phyloP scores from a whole-genome alignment of 768 basidiomycete species.

The Asterophora parasitica region DNA sequence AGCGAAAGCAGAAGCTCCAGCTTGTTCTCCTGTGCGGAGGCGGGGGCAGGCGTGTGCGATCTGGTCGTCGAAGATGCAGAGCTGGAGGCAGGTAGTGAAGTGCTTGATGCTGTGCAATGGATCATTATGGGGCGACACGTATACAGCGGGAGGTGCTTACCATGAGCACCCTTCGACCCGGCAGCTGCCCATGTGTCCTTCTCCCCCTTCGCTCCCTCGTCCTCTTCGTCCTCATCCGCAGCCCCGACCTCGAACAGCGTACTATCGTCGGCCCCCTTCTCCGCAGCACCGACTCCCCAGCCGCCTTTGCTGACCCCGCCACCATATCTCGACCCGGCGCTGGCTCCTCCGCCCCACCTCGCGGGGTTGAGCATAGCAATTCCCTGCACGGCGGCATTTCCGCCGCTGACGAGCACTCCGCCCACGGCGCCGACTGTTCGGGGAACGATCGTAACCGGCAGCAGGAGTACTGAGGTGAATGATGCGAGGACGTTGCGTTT shows the following conservation, averaged over 20 bases:
- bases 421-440: constrained; percentile 69
- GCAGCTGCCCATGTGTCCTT: constrained; percentile 8
- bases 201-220: constrained; percentile 19
- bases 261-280: constrained; percentile 27
- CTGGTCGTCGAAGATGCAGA: constrained; percentile 2
- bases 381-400: constrained; percentile 75
- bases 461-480: constrained; percentile 82
- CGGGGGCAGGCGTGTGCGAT: constrained; percentile 4
- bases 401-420: constrained; percentile 63
- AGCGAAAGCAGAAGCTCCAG: constrained; percentile 90
- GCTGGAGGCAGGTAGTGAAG: constrained; percentile 6
- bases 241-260: constrained; percentile 51
- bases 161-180: constrained; percentile 1
- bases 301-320: constrained; percentile 18
- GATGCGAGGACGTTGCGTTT: constrained; percentile 92
- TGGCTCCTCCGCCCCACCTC: constrained; percentile 59
- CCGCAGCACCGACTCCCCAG: constrained; percentile 15
- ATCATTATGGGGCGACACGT: neutral
- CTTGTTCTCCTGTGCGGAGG: constrained; percentile 23
- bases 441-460: constrained; percentile 96
- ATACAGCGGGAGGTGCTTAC: neutral
- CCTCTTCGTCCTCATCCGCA: constrained; percentile 32
- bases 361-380: constrained; percentile 89
- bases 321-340: neutral
- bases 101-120: neutral